Evolutionary conservation across 495 filamentous ascomycete genomes (phyloP).

Genomic region (Aspergillus olivimuriae): DNA sequence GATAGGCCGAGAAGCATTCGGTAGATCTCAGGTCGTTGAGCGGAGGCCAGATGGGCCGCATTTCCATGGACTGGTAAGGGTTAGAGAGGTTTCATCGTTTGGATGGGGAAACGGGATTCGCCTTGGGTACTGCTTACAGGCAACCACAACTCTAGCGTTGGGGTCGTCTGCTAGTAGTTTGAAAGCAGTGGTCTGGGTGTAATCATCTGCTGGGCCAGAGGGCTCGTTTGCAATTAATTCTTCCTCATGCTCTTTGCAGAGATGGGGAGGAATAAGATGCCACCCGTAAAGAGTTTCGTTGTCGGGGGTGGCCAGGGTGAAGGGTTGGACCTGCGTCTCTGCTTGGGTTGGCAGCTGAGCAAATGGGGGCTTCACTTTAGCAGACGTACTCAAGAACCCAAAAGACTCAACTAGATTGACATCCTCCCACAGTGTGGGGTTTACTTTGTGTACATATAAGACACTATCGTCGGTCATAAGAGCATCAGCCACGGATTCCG

Average conservation of each 20-base stretch:
- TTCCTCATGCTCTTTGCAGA: conserved; percentile 45
- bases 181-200: conserved; percentile 40
- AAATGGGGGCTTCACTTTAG: conserved; percentile 1
- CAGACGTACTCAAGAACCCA: conserved; percentile 70
- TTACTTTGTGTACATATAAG: conserved; percentile 70
- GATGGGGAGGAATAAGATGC: conserved; percentile 53
- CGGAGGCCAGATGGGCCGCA: conserved; percentile 41
- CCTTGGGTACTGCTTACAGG: conserved; percentile 33
- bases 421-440: conserved; percentile 62
- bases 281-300: conserved; percentile 54
- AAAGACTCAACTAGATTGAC: conserved; percentile 67
- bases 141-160: conserved; percentile 50
- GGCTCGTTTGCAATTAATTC: conserved; percentile 38
- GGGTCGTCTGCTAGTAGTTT: conserved; percentile 50
- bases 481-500: background rate
- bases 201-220: conserved; percentile 34
- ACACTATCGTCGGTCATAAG: conserved; percentile 53
- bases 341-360: conserved; percentile 6
- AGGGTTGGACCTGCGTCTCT: conserved; percentile 57
- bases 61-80: conserved; percentile 41
- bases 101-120: background rate
- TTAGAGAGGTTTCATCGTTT: background rate
- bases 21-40: conserved; percentile 37
- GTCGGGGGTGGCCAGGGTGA: conserved; percentile 49
- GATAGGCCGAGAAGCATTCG: conserved; percentile 36